Evolutionary conservation across 306 rosid species (phyloP).

Genomic region (Malus fusca): DNA sequence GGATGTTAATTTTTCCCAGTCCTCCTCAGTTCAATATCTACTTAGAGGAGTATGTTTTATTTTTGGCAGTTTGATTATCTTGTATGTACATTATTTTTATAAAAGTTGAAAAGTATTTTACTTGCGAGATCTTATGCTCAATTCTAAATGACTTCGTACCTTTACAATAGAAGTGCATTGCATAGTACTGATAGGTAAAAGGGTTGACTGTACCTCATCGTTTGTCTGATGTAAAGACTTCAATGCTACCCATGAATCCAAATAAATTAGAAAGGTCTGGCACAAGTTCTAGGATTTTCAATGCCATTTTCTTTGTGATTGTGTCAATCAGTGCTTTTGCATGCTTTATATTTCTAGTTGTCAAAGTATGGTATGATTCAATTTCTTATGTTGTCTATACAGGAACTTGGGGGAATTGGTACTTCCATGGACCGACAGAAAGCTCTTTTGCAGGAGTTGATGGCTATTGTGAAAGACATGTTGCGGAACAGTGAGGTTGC

Average conservation of each 20-base stretch:
- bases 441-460: conserved; percentile 59
- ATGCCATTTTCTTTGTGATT: background rate
- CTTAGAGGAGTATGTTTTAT: background rate
- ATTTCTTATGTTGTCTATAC: conserved; percentile 15
- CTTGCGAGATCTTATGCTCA: background rate
- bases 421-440: conserved; percentile 84
- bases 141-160: background rate
- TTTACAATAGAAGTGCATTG: background rate
- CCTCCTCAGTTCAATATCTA: background rate
- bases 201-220: background rate
- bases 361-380: conserved; percentile 4
- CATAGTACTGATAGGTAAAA: background rate
- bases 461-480: conserved; percentile 72
- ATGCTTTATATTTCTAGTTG: background rate
- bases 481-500: conserved; percentile 86
- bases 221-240: background rate
- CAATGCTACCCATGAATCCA: background rate
- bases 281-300: background rate
- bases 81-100: background rate
- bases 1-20: background rate
- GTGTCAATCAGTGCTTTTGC: background rate
- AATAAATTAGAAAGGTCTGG: background rate
- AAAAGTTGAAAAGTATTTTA: background rate
- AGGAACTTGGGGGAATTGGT: conserved; percentile 97
- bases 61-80: background rate